phyloP scores from a whole-genome alignment of 305 asterid genomes.

The Plantago coronopus region DNA sequence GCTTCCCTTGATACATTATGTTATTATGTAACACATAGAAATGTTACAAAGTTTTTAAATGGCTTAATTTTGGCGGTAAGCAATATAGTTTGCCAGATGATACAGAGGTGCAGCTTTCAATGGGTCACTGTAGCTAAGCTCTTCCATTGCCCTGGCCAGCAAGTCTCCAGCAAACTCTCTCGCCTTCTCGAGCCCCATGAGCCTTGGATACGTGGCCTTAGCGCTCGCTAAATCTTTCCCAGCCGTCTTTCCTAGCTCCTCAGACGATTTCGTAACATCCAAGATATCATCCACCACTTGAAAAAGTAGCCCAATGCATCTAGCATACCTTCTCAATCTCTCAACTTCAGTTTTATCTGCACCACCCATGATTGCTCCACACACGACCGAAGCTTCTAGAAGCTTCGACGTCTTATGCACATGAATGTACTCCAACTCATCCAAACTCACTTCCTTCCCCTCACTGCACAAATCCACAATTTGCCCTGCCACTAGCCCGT shows the following conservation, averaged over 20 bases:
- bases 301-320: constrained; percentile 56
- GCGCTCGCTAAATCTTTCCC: constrained; percentile 55
- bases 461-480: constrained; percentile 50
- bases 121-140: constrained; percentile 46
- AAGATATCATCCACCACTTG: constrained; percentile 81
- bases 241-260: constrained; percentile 68
- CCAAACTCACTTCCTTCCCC: constrained; percentile 45
- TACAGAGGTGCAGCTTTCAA: constrained; percentile 55
- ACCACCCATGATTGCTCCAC: constrained; percentile 72
- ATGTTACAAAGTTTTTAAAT: not conserved
- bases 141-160: constrained; percentile 46
- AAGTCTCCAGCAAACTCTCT: constrained; percentile 41
- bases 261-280: constrained; percentile 57
- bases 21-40: not conserved
- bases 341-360: constrained; percentile 43
- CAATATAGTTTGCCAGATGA: constrained; percentile 59
- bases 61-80: constrained; percentile 47
- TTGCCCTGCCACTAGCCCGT: constrained; percentile 71
- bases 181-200: constrained; percentile 63
- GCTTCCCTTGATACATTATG: too few relatives aligned
- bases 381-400: constrained; percentile 67
- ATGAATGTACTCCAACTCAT: constrained; percentile 61
- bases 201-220: constrained; percentile 66
- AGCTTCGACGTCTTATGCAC: constrained; percentile 62
- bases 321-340: constrained; percentile 53